Base-by-base conservation (phyloP, 768 basidiomycete species). In the Lactarius evosmus region DNA sequence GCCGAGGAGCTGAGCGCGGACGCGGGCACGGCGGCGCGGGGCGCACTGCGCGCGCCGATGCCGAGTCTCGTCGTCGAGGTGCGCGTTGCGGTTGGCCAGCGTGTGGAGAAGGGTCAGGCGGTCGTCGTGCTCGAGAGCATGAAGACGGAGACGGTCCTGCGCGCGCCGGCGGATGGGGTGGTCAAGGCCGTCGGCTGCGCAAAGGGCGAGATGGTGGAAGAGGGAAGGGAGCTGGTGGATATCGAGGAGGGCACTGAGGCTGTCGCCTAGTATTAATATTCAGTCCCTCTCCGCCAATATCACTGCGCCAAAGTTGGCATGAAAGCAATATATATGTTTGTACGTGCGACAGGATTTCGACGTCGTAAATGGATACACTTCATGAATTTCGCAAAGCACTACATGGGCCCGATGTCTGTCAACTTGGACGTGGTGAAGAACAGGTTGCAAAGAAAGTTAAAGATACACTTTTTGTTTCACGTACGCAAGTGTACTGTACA, bases 31-130 rank as follows among this genome's bases (percentile, higher is more conserved):
- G 79, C 82, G 7, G 78, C 79, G 27, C 85, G 85, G 70, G 86
- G 89, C 6, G 84, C 85, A 17, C 73, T 93, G 68, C 82, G 84
- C 63, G 90, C 91, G 4, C 94, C 95, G 16, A 94, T 94, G 91
- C 94, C 94, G n/a, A 92, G 92, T 73, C 80, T 94, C 56, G 88
- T 97, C 2, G 94, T 97, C 4, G 93, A 96, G 60, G 88, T 97
- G 56, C 82, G 82, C 19, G 94, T 95, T 36, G 80, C 80, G 63
- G 78, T 83, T 1, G 95, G 94, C 4, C 89, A 95, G 57, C 78
- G 74, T 16, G 90, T 97, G 44, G 86, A 88, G 75, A 86, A 83
- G 70, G 93, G 92, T 0, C 89, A 95, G 71, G 84, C 83, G 8
- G 80, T 93, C 9, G 85, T 94, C 33, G 85, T 95, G 6, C 75